Percentiles rank a stretch among this genome's conserved stretches.
Conservation (phyloP, 257 asterid genomes). For the Thymus mandschuricus region DNA sequence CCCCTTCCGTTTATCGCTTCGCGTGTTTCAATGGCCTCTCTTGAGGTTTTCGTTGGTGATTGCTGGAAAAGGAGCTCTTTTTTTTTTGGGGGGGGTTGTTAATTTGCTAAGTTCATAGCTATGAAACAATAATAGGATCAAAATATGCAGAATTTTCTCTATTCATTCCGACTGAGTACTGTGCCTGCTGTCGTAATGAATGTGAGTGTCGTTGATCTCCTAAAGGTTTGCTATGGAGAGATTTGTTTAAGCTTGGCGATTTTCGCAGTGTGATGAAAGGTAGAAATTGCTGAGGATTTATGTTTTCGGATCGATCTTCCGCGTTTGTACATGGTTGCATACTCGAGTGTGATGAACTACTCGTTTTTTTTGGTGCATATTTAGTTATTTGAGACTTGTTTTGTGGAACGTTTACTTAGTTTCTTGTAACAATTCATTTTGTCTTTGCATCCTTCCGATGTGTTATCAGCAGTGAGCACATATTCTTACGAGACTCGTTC, state of each 20-base stretch:
- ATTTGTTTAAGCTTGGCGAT: not conserved
- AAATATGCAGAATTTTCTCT: not conserved
- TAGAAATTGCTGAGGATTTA: not conserved
- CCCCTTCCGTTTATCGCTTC: not conserved
- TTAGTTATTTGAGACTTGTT: not conserved
- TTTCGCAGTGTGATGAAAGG: not conserved
- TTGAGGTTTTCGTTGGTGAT: not conserved
- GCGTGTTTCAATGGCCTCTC: not conserved
- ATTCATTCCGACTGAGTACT: not conserved
- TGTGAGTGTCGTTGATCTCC: not conserved
- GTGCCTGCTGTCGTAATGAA: not conserved
- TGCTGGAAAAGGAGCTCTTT: not conserved
- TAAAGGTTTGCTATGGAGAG: conserved; percentile 1
- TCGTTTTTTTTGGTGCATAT: not conserved
- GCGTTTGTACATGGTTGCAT: too few relatives aligned
- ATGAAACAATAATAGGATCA: not conserved
- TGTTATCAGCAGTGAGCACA: not conserved
- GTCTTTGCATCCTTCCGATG: not conserved
- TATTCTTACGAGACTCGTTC: not conserved
- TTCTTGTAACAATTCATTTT: not conserved
- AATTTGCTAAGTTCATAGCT: not conserved
- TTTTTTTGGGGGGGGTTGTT: not conserved
- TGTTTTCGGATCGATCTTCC: too few relatives aligned
- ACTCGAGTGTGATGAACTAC: too few relatives aligned
- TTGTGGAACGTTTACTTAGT: not conserved